Percentiles rank a stretch among this genome's conserved stretches.
Evolutionary conservation across 2,329 filamentous ascomycete species (phyloP).

Genomic region (Sphaerulina vaccinii): DNA sequence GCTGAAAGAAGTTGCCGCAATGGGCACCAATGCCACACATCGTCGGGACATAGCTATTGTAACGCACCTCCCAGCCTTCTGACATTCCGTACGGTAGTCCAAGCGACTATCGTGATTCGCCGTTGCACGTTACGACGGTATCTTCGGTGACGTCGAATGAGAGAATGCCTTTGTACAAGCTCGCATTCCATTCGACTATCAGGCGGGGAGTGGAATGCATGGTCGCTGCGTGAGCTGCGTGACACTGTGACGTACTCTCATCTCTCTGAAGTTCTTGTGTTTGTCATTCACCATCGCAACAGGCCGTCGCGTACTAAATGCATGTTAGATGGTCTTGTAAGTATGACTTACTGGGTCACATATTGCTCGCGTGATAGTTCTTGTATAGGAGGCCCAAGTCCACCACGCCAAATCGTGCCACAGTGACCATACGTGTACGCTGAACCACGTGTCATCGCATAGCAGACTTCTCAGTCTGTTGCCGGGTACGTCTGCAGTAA

Average conservation of each 20-base stretch:
- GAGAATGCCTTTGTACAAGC: slow-evolving; percentile 28
- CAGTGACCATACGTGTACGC: too few species aligned
- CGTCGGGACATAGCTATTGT: slow-evolving; percentile 29
- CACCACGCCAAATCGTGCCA: too few species aligned
- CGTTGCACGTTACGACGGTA: slow-evolving; percentile 15
- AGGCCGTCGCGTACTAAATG: not conserved
- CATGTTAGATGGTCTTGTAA: not conserved
- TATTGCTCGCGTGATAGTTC: not conserved
- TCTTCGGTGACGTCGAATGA: slow-evolving; percentile 20
- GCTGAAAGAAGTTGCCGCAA: slow-evolving; percentile 20
- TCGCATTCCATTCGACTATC: slow-evolving; percentile 22
- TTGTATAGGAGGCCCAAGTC: too few species aligned
- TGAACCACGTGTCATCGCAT: too few species aligned
- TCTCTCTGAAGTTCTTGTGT: not conserved
- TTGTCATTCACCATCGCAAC: not conserved
- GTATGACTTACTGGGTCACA: not conserved
- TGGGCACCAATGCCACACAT: slow-evolving; percentile 14
- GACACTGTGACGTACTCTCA: too few species aligned
- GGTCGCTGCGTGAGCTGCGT: not conserved
- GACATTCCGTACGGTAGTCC: slow-evolving; percentile 31
- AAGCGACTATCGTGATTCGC: slow-evolving; percentile 25
- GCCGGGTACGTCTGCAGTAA: too few species aligned
- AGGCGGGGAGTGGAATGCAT: slow-evolving; percentile 24
- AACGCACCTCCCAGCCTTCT: slow-evolving; percentile 21
- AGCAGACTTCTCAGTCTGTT: too few species aligned